phyloP scores from a whole-genome alignment of 78 protist genomes.

The Mantamonas sphyraenae region DNA sequence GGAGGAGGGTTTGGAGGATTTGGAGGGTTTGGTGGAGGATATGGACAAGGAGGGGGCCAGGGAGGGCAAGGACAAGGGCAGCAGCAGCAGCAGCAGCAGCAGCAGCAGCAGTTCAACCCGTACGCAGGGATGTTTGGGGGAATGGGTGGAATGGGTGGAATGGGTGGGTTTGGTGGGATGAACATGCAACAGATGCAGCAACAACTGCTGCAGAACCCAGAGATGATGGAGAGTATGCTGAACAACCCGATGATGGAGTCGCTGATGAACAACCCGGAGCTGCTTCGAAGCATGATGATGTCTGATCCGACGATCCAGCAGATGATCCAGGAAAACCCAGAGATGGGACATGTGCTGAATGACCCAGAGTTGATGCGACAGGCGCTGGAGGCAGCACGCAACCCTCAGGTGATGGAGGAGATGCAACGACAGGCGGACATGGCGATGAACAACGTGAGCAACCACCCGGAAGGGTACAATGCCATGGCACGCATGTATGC shows the following conservation, averaged over 20 bases:
- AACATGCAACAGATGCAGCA: not conserved
- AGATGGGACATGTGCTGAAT: not conserved
- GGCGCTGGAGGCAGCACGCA: not conserved
- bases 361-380: not conserved
- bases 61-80: too few relatives aligned
- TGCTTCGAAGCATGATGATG: not conserved
- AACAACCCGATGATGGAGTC: not conserved
- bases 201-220: not conserved
- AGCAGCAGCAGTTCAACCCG: too few relatives aligned
- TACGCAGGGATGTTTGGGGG: not conserved
- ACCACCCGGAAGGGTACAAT: not conserved
- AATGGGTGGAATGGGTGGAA: not conserved
- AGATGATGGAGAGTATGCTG: not conserved
- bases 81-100: too few relatives aligned
- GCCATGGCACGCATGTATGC: not conserved
- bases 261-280: not conserved
- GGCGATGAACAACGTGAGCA: not conserved
- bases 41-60: too few relatives aligned
- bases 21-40: not conserved
- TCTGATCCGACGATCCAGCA: not conserved
- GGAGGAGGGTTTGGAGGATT: not conserved
- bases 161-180: conserved; percentile 4
- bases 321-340: not conserved
- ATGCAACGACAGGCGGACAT: not conserved
- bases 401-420: not conserved